Conservation (phyloP, 2,329 filamentous ascomycete species). For the Plenodomus tracheiphilus region DNA sequence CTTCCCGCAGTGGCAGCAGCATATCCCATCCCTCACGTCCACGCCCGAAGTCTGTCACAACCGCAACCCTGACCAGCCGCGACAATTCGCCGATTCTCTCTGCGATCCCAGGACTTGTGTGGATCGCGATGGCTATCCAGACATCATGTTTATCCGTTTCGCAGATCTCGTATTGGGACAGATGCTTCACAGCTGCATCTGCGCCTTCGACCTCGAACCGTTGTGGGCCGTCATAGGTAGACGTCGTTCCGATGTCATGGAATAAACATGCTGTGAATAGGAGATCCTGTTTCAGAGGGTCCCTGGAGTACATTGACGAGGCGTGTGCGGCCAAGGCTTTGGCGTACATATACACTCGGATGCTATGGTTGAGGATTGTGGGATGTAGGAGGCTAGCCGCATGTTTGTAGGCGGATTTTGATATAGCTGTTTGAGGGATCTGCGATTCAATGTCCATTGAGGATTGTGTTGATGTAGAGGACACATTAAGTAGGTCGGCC, state of each 20-base stretch:
- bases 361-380: slow-evolving; percentile 69
- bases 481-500: slow-evolving; percentile 8
- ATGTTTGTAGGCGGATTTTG: slow-evolving; percentile 52
- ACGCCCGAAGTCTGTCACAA: slow-evolving; percentile 47
- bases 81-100: slow-evolving; percentile 48
- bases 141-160: slow-evolving; percentile 43
- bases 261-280: slow-evolving; percentile 63
- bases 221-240: slow-evolving; percentile 38
- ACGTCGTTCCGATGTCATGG: slow-evolving; percentile 73
- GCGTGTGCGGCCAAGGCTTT: slow-evolving; percentile 30
- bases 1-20: slow-evolving; percentile 18
- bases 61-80: slow-evolving; percentile 42
- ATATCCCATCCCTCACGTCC: slow-evolving; percentile 20
- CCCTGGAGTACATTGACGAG: slow-evolving; percentile 21
- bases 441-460: slow-evolving; percentile 2
- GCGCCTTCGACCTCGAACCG: slow-evolving; percentile 53
- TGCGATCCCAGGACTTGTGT: slow-evolving; percentile 51
- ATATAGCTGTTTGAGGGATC: slow-evolving; percentile 54
- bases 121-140: slow-evolving; percentile 52
- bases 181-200: slow-evolving; percentile 44
- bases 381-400: slow-evolving; percentile 54
- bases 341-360: slow-evolving; percentile 71
- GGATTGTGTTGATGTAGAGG: neutral
- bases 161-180: slow-evolving; percentile 27
- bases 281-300: slow-evolving; percentile 51